Evolutionary conservation across 257 asterid species (phyloP).

Genomic region (Nicotiana tomentosiformis): DNA sequence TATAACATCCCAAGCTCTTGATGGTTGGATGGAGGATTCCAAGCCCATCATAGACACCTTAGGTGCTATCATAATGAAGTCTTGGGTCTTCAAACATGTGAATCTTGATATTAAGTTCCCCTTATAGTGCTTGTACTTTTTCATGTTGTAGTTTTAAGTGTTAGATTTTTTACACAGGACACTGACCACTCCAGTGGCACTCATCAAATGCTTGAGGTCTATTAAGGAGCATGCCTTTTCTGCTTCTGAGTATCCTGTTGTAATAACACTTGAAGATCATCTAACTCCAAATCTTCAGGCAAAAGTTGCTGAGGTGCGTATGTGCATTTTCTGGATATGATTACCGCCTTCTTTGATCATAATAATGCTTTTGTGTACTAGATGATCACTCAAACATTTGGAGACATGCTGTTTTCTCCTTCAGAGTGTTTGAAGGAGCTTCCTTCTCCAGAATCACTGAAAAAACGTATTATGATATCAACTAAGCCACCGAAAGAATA

Average conservation of each 20-base stretch:
- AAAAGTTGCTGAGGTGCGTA: conserved; percentile 60
- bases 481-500: conserved; percentile 77
- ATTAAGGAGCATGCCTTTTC: conserved; percentile 64
- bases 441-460: conserved; percentile 68
- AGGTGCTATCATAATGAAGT: neutral
- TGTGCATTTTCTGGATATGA: conserved; percentile 1
- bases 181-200: conserved; percentile 63
- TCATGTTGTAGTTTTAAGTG: neutral
- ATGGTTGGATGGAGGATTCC: too few relatives aligned
- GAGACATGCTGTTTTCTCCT: conserved; percentile 54
- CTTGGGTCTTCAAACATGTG: neutral
- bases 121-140: neutral
- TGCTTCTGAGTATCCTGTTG: conserved; percentile 65
- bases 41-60: too few relatives aligned
- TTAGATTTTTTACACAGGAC: conserved; percentile 38
- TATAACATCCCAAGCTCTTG: too few relatives aligned
- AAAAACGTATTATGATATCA: conserved; percentile 48
- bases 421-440: conserved; percentile 39
- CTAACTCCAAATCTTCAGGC: conserved; percentile 69
- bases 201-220: conserved; percentile 70
- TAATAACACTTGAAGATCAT: conserved; percentile 79
- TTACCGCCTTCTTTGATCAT: neutral
- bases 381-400: conserved; percentile 80
- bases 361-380: conserved; percentile 22
- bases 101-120: neutral